Evolutionary conservation across 169 alveolate species (phyloP).

Genomic region (Plasmodium sp.): DNA sequence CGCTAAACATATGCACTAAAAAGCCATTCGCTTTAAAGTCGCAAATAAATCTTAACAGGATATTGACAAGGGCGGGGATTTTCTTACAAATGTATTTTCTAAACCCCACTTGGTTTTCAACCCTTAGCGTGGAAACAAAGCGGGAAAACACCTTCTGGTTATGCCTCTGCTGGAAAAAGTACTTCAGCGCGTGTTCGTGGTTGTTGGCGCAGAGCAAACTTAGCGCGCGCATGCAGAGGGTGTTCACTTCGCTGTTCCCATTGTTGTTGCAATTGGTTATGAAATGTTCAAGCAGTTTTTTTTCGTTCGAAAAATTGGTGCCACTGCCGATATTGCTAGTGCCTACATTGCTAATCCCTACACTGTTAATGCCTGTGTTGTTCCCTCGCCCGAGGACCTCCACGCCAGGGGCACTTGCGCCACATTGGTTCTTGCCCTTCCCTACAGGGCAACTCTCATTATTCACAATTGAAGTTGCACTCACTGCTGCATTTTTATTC

Average conservation of each 20-base stretch:
- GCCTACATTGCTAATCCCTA: not conserved
- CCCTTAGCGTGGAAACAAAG: conserved; percentile 12
- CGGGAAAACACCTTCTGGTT: conserved; percentile 14
- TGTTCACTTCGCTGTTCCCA: not conserved
- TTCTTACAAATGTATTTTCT: conserved; percentile 41
- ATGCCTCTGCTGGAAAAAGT: conserved; percentile 8
- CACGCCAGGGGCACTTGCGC: not conserved
- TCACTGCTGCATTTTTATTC: not conserved
- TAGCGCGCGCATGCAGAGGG: conserved; percentile 2
- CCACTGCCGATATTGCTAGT: not conserved
- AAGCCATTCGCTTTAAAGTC: not conserved
- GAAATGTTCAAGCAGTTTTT: not conserved
- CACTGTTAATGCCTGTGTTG: not conserved
- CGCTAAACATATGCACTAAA: conserved; percentile 2
- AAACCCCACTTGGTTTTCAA: not conserved
- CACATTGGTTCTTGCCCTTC: not conserved
- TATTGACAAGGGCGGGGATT: not conserved
- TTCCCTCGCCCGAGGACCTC: not conserved
- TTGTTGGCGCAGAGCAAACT: conserved; percentile 31
- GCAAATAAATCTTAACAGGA: conserved; percentile 42
- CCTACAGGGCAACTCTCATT: not conserved
- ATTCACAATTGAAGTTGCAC: not conserved
- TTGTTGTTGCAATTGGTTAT: not conserved
- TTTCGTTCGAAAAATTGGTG: not conserved
- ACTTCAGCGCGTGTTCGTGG: conserved; percentile 30